Evolutionary conservation across 1,139 yeast species (phyloP).

Genomic region (Pichia sp.): DNA sequence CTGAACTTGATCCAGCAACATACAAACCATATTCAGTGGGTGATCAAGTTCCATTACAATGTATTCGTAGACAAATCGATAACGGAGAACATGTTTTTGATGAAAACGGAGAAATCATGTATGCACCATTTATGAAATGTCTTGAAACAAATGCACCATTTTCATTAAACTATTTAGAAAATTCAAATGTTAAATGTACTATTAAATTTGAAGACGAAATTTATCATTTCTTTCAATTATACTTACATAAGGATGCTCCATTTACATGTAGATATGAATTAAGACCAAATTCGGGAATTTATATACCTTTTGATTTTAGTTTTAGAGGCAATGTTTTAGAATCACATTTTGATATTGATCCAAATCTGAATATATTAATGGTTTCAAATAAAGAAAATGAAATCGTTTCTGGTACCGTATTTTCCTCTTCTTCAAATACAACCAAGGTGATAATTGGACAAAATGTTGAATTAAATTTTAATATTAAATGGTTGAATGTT

Average conservation of each 20-base stretch:
- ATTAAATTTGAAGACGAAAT: slow-evolving; percentile 58
- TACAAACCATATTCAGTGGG: slow-evolving; percentile 37
- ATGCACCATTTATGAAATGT: slow-evolving; percentile 56
- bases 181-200: slow-evolving; percentile 56
- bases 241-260: slow-evolving; percentile 73
- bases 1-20: slow-evolving; percentile 17
- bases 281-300: slow-evolving; percentile 47
- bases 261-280: slow-evolving; percentile 61
- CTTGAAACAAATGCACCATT: slow-evolving; percentile 59
- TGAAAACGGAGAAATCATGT: slow-evolving; percentile 50
- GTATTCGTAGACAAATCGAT: slow-evolving; percentile 64
- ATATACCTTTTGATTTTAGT: slow-evolving; percentile 57
- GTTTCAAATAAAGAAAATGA: slow-evolving; percentile 27
- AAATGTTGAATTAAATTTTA: slow-evolving; percentile 49
- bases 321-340: slow-evolving; percentile 65
- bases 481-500: slow-evolving; percentile 49
- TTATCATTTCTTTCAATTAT: slow-evolving; percentile 67
- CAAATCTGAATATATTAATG: slow-evolving; percentile 49
- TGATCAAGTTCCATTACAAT: slow-evolving; percentile 47
- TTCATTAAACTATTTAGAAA: slow-evolving; percentile 45
- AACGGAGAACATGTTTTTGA: slow-evolving; percentile 73
- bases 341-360: slow-evolving; percentile 65
- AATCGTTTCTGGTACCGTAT: slow-evolving; percentile 51
- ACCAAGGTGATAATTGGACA: slow-evolving; percentile 65
- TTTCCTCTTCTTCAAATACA: slow-evolving; percentile 58